Percentiles rank a stretch among this genome's conserved stretches.
These are phyloP conservation scores for Penicillium polonicum DNA, from an alignment of 2,329 filamentous ascomycete genomes.

Conservation along the genomic window DNA sequence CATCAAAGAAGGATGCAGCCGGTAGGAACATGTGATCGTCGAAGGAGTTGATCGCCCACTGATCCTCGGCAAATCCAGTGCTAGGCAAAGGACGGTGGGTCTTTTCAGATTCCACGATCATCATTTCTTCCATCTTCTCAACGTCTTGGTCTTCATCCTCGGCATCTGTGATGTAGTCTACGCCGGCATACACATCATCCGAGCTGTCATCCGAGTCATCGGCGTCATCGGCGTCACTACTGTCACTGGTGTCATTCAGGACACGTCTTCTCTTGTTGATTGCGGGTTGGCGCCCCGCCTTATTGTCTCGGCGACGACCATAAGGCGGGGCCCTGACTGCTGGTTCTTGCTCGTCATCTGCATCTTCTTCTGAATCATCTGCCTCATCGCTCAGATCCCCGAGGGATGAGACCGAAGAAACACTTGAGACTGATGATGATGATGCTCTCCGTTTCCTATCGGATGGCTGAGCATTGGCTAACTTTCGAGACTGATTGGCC, in stretches of 20 bases:
- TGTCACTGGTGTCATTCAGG: constrained; percentile 35
- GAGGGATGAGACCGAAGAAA: constrained; percentile 39
- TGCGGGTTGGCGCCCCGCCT: constrained; percentile 41
- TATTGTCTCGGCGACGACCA: constrained; percentile 36
- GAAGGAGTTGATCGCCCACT: constrained; percentile 55
- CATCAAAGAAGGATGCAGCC: constrained; percentile 44
- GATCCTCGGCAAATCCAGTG: constrained; percentile 25
- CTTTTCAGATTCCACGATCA: constrained; percentile 57
- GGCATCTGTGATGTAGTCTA: constrained; percentile 76
- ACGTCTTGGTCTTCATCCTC: constrained; percentile 80
- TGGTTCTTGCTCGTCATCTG: constrained; percentile 47
- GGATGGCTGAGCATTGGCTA: constrained; percentile 26
- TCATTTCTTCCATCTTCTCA: constrained; percentile 73
- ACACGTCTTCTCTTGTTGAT: constrained; percentile 36
- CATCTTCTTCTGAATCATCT: constrained; percentile 41
- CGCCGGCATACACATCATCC: constrained; percentile 71
- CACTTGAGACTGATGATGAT: constrained; percentile 38
- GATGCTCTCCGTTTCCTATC: constrained; percentile 39
- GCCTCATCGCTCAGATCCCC: constrained; percentile 38
- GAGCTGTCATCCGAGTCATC: constrained; percentile 46
- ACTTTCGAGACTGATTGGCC: constrained; percentile 26
- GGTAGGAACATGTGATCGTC: constrained; percentile 44
- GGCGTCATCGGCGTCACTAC: constrained; percentile 35
- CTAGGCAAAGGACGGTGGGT: constrained; percentile 32
- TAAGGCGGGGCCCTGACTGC: constrained; percentile 45